Evolutionary conservation across 768 basidiomycete genomes (phyloP), one percentile per base, ranked within the genome.

Genomic region (Arthromyces matolae): DNA sequence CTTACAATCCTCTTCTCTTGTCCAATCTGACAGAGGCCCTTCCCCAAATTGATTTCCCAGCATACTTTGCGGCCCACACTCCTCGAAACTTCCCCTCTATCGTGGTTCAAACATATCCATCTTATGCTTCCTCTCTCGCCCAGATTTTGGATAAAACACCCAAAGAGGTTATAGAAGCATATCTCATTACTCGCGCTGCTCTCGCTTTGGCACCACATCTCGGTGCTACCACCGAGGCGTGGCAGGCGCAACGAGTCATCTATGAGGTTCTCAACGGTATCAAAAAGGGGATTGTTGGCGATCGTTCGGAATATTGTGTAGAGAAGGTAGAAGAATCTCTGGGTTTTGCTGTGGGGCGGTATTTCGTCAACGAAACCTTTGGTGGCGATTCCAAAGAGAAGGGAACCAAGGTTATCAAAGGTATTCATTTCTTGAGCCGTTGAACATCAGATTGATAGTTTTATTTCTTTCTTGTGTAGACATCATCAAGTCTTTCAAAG

Each of bases 271-370:
- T 98, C 33, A 75, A 75, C 16, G 96, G 96, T 2, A 79, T 95
- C 59, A 90, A 93, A 69, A 86, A 86, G 53, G 96, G 94, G 22
- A 85, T 83, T 1, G 71, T 88, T 24, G 84, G 85, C 33, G 89
- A 94, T 56, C 79, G 96, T 19, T 78, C 83, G 20, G 89, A 95
- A 57, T 85, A 84, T 55, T 98, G 95, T 60, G 76, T 93, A 42
- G 75, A 72, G 1, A 72, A 73, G 54, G 82, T 93, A 1, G 87
- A 93, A 56, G 61, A 69, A 32, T 78, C 78, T 1, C 75, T 95
- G 47, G 95, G 95, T n/a, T 94, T 90, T 63, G 86, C 92, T 5
- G 79, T 86, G 24, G 94, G 95, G 2, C 77, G 89, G 53, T 90
- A 86, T 64, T 98, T 93, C 60, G 92, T 94, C 42, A 80, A 89